Conservation (phyloP, 2,329 filamentous ascomycete genomes). For the Sporothrix schenckii region DNA sequence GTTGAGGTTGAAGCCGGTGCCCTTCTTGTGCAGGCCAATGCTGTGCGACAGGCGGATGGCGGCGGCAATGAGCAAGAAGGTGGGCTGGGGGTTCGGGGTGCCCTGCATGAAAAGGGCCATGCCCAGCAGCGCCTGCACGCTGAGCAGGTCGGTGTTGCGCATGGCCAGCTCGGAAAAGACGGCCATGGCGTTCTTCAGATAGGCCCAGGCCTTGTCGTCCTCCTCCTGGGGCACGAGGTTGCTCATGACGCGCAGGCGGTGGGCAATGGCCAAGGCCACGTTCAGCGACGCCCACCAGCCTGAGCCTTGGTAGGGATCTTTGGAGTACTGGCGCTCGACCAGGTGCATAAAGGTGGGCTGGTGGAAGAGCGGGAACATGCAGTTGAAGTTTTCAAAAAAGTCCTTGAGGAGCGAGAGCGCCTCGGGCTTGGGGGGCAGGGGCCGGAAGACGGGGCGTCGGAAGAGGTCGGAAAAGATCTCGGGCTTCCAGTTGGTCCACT, state of each 20-base stretch:
- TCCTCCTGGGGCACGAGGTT: slow-evolving; percentile 88
- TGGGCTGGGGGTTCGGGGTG: slow-evolving; percentile 93
- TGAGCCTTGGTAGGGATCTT: slow-evolving; percentile 89
- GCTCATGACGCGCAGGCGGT: slow-evolving; percentile 91
- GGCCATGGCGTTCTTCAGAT: slow-evolving; percentile 94
- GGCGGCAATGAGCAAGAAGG: slow-evolving; percentile 86
- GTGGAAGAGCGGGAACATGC: slow-evolving; percentile 96
- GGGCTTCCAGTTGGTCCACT: slow-evolving; percentile 98
- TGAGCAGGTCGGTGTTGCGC: slow-evolving; percentile 92
- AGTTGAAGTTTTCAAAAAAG: slow-evolving; percentile 98
- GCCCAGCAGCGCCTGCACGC: slow-evolving; percentile 88
- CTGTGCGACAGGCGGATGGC: slow-evolving; percentile 90
- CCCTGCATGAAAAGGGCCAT: slow-evolving; percentile 96
- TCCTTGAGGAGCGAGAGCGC: slow-evolving; percentile 86
- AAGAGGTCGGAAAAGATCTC: slow-evolving; percentile 95
- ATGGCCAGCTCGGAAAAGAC: slow-evolving; percentile 91
- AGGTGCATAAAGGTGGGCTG: slow-evolving; percentile 98
- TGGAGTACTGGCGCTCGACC: slow-evolving; percentile 89
- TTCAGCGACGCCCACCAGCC: slow-evolving; percentile 99
- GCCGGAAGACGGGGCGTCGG: slow-evolving; percentile 78
- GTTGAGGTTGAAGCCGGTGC: slow-evolving; percentile 90
- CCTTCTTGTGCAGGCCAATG: slow-evolving; percentile 92
- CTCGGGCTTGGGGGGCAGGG: slow-evolving; percentile 82
- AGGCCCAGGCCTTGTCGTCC: slow-evolving; percentile 91
- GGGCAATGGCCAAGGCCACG: slow-evolving; percentile 87